Evolutionary conservation across 2,329 filamentous ascomycete species (phyloP), one percentile per base, ranked within the genome.

Genomic region (Clarireedia hainanense): DNA sequence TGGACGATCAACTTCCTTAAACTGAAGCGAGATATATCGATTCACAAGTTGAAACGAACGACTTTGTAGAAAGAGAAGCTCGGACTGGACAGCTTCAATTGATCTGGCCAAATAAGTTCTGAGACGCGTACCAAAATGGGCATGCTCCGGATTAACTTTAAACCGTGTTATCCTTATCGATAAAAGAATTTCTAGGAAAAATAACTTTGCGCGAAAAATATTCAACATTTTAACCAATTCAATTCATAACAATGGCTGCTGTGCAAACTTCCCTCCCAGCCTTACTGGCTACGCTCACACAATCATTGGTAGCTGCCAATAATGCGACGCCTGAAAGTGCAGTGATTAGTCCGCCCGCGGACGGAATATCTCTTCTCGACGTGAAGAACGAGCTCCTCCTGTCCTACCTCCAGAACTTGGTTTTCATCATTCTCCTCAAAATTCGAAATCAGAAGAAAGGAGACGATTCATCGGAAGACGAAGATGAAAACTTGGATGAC

Each of bases 301-400:
- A 80, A 60, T 85, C 83, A 1, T 69, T 86, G 1, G 46, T 43
- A 14, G 67, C 84, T 0, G 83, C 88, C 0, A 77, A 86, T 47
- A 83, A 91, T 57, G 83, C 85, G 5, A 78, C 85, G 0, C 82
- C 86, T 0, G 80, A 81, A 49, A 69, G 83, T 17, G 69, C 77
- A n/a, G 71, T 76, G 14, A 80, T 95, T 58, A 75, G 86, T 49
- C 82, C 88, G n/a, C 86, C 88, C 1, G 79, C 85, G 61, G 84
- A 96, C 65, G 92, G 94, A 68, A 94, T 99, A 57, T 96, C 94
- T 0, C 83, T 99, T 1, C 85, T 99, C 66, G 91, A 97, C 69
- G 84, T 89, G 61, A 99, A 99, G 75, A 97, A 95, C 73, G 94
- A 99, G 69, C 80, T 99, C n/a, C 84, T 99, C 17, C 84, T 99